These are phyloP conservation scores for Boechera divaricarpa DNA, from an alignment of 345 rosid species.

Conservation along the genomic window DNA sequence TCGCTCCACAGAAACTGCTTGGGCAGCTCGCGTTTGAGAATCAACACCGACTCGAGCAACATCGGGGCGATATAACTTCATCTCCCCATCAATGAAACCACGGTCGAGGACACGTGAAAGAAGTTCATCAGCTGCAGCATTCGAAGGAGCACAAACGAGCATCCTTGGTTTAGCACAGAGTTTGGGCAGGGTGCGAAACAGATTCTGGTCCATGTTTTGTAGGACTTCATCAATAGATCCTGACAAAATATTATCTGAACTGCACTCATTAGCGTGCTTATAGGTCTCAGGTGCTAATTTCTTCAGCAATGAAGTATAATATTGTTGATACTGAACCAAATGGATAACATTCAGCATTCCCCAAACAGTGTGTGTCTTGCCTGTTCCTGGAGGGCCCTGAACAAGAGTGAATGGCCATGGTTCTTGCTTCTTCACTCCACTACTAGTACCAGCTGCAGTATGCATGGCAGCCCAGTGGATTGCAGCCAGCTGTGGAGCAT, in stretches of 20 bases:
- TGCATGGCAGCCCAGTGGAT: constrained; percentile 98
- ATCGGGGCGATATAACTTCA: constrained; percentile 94
- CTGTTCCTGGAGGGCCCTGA: constrained; percentile 99
- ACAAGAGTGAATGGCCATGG: constrained; percentile 99
- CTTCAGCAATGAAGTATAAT: constrained; percentile 90
- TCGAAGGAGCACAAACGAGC: constrained; percentile 99
- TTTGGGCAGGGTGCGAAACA: constrained; percentile 87
- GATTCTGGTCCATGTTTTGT: constrained; percentile 97
- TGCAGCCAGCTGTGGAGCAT: constrained; percentile 88
- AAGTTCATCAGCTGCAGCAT: constrained; percentile 99
- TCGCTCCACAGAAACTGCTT: constrained; percentile 98
- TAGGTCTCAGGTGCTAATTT: constrained; percentile 95
- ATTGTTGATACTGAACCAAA: constrained; percentile 97
- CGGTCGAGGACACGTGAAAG: constrained; percentile 96
- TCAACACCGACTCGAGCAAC: constrained; percentile 99
- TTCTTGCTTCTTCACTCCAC: constrained; percentile 80
- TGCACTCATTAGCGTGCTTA: constrained; percentile 75
- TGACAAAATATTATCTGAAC: constrained; percentile 58
- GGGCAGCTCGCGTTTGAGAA: constrained; percentile 96
- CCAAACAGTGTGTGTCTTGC: constrained; percentile 98
- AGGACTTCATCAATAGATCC: constrained; percentile 99
- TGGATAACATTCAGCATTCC: constrained; percentile 99
- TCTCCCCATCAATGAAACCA: constrained; percentile 98
- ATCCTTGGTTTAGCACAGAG: constrained; percentile 95
- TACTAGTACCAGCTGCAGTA: constrained; percentile 97